phyloP scores from a whole-genome alignment of 2,329 filamentous ascomycete species.

The Aspergillus brunneoviolaceus region DNA sequence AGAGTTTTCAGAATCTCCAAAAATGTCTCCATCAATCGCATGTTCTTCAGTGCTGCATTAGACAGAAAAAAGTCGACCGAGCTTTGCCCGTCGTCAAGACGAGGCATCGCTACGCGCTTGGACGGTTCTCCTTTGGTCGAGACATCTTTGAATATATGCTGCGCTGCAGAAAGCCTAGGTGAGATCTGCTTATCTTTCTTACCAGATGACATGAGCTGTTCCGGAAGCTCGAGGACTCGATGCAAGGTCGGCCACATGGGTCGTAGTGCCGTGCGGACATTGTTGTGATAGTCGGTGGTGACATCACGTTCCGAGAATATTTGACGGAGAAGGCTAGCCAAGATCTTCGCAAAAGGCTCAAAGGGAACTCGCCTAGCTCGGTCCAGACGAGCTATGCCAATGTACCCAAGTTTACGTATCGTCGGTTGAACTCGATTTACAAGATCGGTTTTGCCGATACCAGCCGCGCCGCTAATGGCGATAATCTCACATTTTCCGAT shows the following conservation, averaged over 20 bases:
- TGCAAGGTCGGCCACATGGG: conserved; percentile 60
- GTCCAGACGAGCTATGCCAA: conserved; percentile 61
- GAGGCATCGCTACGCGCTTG: conserved; percentile 33
- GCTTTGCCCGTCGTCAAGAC: conserved; percentile 37
- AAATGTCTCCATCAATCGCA: conserved; percentile 82
- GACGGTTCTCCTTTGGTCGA: conserved; percentile 30
- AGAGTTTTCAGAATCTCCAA: conserved; percentile 82
- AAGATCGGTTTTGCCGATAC: conserved; percentile 61
- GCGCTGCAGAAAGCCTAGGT: conserved; percentile 27
- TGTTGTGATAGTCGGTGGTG: conserved; percentile 60
- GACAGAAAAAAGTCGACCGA: conserved; percentile 41
- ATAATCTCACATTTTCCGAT: conserved; percentile 61
- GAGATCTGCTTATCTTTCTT: conserved; percentile 36
- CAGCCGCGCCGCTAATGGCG: conserved; percentile 56
- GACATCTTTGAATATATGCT: conserved; percentile 33
- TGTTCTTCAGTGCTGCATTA: conserved; percentile 49
- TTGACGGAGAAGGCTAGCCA: conserved; percentile 62
- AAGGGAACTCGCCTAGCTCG: conserved; percentile 59
- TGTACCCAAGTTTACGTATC: conserved; percentile 60
- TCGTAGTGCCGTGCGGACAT: conserved; percentile 54
- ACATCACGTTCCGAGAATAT: conserved; percentile 66
- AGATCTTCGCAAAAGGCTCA: conserved; percentile 60
- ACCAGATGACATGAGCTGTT: conserved; percentile 58
- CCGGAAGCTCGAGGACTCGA: conserved; percentile 60
- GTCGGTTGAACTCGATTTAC: conserved; percentile 58